phyloP scores from a whole-genome alignment of 208 protist species.

The Acanthamoeba royreba region DNA sequence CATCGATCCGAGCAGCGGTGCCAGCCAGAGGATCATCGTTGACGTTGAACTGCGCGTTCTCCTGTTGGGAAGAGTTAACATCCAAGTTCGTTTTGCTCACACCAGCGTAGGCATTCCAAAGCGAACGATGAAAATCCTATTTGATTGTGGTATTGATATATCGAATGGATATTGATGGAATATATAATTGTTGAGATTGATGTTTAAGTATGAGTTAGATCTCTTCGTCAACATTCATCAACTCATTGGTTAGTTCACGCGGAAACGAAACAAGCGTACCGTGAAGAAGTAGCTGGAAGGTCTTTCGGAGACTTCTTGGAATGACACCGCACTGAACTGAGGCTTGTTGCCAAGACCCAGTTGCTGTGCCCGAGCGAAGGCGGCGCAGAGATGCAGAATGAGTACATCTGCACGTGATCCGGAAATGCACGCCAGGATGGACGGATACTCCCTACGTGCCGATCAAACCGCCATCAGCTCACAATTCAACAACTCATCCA shows the following conservation, averaged over 20 bases:
- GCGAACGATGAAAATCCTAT: too few species aligned
- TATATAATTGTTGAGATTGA: background rate
- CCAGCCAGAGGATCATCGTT: too few species aligned
- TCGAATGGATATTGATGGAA: too few species aligned
- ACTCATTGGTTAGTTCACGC: background rate
- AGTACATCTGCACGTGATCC: background rate
- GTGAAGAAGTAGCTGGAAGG: constrained; percentile 10
- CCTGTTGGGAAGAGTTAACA: too few species aligned
- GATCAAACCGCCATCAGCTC: background rate
- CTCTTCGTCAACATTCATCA: background rate
- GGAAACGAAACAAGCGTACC: background rate
- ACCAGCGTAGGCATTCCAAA: too few species aligned
- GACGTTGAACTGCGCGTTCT: too few species aligned
- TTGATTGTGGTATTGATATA: too few species aligned
- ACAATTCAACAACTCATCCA: too few species aligned
- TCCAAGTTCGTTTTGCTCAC: too few species aligned
- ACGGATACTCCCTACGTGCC: background rate
- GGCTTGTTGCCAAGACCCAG: background rate
- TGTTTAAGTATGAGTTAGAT: background rate
- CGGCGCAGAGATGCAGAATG: background rate
- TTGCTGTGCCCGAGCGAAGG: background rate
- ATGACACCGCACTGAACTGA: background rate
- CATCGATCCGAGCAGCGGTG: too few species aligned
- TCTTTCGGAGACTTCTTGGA: background rate
- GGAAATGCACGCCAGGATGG: background rate